phyloP scores from a whole-genome alignment of 140 eudicot genomes.

The Oenanthe javanica region DNA sequence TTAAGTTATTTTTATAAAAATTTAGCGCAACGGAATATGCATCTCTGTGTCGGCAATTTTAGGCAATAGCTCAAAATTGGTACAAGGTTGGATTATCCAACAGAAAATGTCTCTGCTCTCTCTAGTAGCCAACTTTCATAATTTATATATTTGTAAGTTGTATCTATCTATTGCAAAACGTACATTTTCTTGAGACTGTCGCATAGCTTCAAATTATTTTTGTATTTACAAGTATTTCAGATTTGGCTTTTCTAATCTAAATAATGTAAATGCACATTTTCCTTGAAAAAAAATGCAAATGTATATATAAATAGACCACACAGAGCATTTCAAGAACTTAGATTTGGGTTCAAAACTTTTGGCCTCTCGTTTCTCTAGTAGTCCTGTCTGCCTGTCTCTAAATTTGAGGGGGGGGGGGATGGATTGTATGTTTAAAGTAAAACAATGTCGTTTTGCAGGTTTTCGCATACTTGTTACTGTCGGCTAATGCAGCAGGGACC shows the following conservation, averaged over 20 bases:
- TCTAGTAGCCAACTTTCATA: not conserved
- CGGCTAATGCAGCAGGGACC: slow-evolving; percentile 74
- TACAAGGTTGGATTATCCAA: not conserved
- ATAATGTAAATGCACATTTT: not conserved
- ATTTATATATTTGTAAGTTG: not conserved
- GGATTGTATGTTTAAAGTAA: not conserved
- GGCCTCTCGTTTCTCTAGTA: not conserved
- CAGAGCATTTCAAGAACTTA: not conserved
- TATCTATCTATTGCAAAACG: not conserved
- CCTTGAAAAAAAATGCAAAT: too few species aligned
- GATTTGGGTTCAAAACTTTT: not conserved
- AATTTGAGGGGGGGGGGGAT: not conserved
- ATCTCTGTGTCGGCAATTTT: not conserved
- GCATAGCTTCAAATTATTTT: too few species aligned
- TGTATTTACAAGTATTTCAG: not conserved
- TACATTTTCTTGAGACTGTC: not conserved
- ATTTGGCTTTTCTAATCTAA: not conserved
- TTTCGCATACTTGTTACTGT: slow-evolving; percentile 63
- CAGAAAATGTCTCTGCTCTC: too few species aligned
- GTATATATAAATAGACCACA: not conserved
- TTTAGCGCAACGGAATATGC: not conserved
- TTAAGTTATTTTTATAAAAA: too few species aligned
- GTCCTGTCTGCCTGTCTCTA: not conserved
- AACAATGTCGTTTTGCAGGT: slow-evolving; percentile 30
- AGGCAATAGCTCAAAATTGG: not conserved